Evolutionary conservation across 306 rosid genomes (phyloP), one percentile per base, ranked within the genome.

Genomic region (Cicer arietinum): DNA sequence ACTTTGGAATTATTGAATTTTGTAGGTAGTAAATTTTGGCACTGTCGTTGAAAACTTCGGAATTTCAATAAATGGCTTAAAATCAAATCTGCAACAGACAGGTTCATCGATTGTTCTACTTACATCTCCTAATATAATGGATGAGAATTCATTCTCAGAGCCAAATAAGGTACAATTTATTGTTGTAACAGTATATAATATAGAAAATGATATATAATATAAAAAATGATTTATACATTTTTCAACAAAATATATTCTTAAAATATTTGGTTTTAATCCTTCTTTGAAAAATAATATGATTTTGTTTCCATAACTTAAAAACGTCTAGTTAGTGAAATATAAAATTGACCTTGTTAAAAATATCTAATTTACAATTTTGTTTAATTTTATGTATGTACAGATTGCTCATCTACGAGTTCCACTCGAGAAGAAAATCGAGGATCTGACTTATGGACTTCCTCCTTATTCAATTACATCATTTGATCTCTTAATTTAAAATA

Each of bases 11-110:
- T 39, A 40, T 47, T 53, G 16, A 22, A n/a, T 68, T 68, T 7
- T 67, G 65, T 83, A 91, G 97, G 70, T 85, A 6, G 97, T 89
- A 61, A 92, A 90, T 77, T 86, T 85, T 17, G 91, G 88, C 48
- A 65, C 74, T 62, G 44, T 56, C 73, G 5, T 44, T 0, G 86
- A 84, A 54, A 81, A 64, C 50, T 82, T 92, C 7, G 77, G 53
- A 68, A 80, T 90, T 70, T 57, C 58, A 10, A 57, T 88, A 4
- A 69, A 54, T 1, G 89, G 87, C 13, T 76, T 90, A 64, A 68
- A 61, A 12, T 53, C 75, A 8, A 81, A 80, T 39, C 44, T 71
- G 1, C 63, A 47, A 18, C 16, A 11, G 56, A 67, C 80, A 2
- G 86, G 89, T 17, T 77, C 91, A 13, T 80, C 60, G 7, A 82